Evolutionary conservation across 2,329 filamentous ascomycete genomes (phyloP), one percentile per base, ranked within the genome.

Genomic region (Blastomyces emzantsi): DNA sequence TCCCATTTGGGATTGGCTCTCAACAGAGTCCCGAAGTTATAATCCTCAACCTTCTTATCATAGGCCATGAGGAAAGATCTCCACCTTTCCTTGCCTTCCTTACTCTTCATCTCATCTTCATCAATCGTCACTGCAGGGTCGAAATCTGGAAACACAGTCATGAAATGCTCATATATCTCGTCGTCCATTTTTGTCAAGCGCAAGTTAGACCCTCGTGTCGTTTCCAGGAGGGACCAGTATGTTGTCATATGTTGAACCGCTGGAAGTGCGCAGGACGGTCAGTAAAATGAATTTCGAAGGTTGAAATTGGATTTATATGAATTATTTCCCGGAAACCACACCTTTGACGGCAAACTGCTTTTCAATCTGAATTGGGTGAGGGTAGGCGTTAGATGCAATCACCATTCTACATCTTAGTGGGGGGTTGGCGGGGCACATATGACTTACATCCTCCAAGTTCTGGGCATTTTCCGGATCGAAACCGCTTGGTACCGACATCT

Each of bases 311-410:
- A 55, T 55, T 56, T 11, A 56, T 22, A 33, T 22, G 2, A 39
- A n/a, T 22, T 56, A 39, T 22, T 15, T 13, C 13, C 13, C 17
- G 52, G 28, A n/a, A 39, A 22, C n/a, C 70, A 56, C 72, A 91
- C 90, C 89, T 82, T 97, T 97, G 71, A 99, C 94, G 39, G 94
- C 94, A 73, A 99, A 99, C 78, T 97, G 94, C 83, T 97, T 96
- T 84, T 99, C 94, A 75, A 99, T 97, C 90, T 96, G 69, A 52
- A 59, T 56, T 45, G 49, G 13, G 43, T 22, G n/a, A 41, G 45
- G 22, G 5, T 25, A 61, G 28, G 22, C 17, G 61, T 62, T 47
- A 62, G 61, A 9, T 13, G 25, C 25, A n/a, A 36, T 22, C 43
- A 22, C 25, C 9, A 39, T 13, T 9, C 15, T 45, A 45, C 3